Base-by-base conservation (phyloP, 2,329 filamentous ascomycete genomes). In the Colletotrichum noveboracense region DNA sequence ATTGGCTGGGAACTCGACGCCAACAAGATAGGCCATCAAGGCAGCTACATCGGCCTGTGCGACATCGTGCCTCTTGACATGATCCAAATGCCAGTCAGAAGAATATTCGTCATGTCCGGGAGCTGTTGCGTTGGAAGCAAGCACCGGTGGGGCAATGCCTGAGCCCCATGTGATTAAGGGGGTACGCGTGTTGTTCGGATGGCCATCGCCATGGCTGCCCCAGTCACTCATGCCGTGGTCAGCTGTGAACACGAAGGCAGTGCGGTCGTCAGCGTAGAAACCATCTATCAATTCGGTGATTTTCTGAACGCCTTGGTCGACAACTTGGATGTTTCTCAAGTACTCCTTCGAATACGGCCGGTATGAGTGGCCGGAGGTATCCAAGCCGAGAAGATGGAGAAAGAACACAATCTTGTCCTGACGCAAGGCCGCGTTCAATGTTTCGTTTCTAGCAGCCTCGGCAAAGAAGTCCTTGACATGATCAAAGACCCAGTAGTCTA, bases 221-320 rank as follows among this genome's bases (percentile, higher is more conserved):
- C 94, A 98, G 84, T 99, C 97, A 81, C 95, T 98, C 97, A 99
- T 99, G 21, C 97, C 97, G 84, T 99, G 97, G 82, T 99, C 97
- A 9, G 97, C 97, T 2, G 97, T 99, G 82, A 99, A 99, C 18
- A 99, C 92, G 83, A 96, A 99, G 0, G 97, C 95, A 0, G 97
- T 98, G 84, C 97, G 93, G 70, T 91, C 94, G 79, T 96, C 93
- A 7, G 87, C 89, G 80, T 98, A 99, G 82, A 98, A 99, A 14
- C 94, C 91, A 43, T 98, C 92, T 66, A 98, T 93, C 70, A 98
- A 83, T 77, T 94, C 89, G 0, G 94, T 93, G 66, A 98, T 94
- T 84, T 98, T 94, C 84, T 94, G 89, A 2, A 99, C 94, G 4
- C 97, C 97, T 79, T 95, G 87, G 81, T 99, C 97, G 38, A 99